phyloP scores from a whole-genome alignment of 208 protist genomes.

The Leishmania aethiopica region DNA sequence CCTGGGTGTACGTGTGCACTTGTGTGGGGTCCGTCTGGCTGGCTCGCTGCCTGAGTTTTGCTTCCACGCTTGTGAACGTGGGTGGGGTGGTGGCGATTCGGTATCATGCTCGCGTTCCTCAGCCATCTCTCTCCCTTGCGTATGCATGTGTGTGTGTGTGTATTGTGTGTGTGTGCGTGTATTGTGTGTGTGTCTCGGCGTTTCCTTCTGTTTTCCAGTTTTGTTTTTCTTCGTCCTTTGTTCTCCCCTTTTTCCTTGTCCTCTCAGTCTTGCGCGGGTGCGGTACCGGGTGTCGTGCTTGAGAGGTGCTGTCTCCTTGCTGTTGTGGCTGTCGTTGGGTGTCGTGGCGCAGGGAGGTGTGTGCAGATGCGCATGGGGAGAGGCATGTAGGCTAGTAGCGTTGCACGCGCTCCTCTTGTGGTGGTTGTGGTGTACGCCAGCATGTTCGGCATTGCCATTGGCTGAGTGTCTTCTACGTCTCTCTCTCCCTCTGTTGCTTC shows the following conservation, averaged over 20 bases:
- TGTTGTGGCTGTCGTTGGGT: background rate
- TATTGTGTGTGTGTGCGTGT: background rate
- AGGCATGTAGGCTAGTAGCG: background rate
- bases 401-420: background rate
- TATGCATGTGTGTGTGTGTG: background rate
- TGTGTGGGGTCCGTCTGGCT: background rate
- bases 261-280: background rate
- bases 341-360: background rate
- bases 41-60: background rate
- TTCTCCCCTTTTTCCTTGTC: background rate
- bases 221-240: background rate
- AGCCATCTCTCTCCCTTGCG: background rate
- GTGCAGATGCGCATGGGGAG: background rate
- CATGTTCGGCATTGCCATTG: background rate
- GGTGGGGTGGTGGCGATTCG: background rate
- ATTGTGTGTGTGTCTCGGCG: too few relatives aligned
- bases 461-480: background rate
- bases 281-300: background rate
- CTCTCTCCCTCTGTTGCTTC: background rate
- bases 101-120: background rate
- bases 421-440: too few relatives aligned
- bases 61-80: background rate
- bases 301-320: background rate
- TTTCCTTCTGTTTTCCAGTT: background rate
- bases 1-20: background rate